Percentiles rank a stretch among this genome's conserved stretches.
Evolutionary conservation across 1,284 basidiomycete genomes (phyloP).

Genomic region (Leccinum pachyderme): DNA sequence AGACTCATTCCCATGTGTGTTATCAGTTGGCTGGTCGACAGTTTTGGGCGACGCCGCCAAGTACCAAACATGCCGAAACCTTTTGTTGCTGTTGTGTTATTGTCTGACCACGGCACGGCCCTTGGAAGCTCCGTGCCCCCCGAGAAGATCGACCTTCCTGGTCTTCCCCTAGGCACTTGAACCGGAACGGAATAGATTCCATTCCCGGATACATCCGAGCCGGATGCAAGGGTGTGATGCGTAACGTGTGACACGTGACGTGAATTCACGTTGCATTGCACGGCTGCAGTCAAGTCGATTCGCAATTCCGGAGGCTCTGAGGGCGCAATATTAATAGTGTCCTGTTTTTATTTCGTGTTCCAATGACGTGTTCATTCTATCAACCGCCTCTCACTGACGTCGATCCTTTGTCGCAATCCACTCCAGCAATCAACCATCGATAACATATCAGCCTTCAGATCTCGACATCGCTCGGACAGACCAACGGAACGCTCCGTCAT

Average conservation of each 20-base stretch:
- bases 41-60: constrained; percentile 1
- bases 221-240: not conserved
- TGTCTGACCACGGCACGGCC: not conserved
- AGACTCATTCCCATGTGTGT: not conserved
- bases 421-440: not conserved
- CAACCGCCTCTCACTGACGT: not conserved
- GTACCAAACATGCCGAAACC: constrained; percentile 4
- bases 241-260: constrained; percentile 3
- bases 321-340: not conserved
- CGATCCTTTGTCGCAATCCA: not conserved
- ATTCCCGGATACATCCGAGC: constrained; percentile 13
- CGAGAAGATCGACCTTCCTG: not conserved
- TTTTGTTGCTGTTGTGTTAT: not conserved
- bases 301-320: not conserved
- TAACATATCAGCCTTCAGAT: not conserved
- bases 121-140: constrained; percentile 3
- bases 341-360: not conserved
- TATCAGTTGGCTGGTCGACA: not conserved
- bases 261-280: constrained; percentile 21
- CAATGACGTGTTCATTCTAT: not conserved
- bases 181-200: not conserved
- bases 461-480: not conserved
- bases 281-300: constrained; percentile 11
- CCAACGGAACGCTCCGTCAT: not conserved
- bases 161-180: not conserved